Evolutionary conservation across 352 stramenopile species (phyloP), one percentile per base, ranked within the genome.

Genomic region (Globisporangium cederbergense): DNA sequence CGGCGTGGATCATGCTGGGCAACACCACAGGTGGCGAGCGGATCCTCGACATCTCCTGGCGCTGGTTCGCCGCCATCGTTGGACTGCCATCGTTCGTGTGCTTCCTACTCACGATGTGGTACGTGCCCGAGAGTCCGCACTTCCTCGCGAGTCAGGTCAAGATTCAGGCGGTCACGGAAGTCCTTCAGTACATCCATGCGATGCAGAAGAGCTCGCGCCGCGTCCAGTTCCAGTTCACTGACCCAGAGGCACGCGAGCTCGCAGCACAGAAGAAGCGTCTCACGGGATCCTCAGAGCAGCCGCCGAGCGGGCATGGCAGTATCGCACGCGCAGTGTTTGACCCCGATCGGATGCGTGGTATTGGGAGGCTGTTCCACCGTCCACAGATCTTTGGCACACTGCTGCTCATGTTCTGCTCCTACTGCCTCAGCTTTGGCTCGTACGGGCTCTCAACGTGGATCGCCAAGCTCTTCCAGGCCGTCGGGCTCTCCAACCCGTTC

Each of bases 361-460:
- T 88, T 16, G 66, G 59, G 5, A 73, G 78, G 36, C 64, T 91
- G n/a, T 90, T 91, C 57, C 67, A 74, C 32, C 60, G 54, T 10
- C 73, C 75, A 0, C 79, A 88, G 43, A 50, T 74, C 28, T 52
- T 66, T 4, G 68, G 72, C 7, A 93, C 84, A 9, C 53, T 90
- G 40, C 34, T 93, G 43, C 77, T 93, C 36, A 88, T 93, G 78
- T 40, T 86, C 30, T 88, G 76, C 56, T 80, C 78, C 1, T 91
- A 79, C 64, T 90, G 77, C 28, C 72, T 93, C 8, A 91, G 79
- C 42, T 97, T 98, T 79, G 90, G 89, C 36, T 97, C 86, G 13
- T 98, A 98, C 66, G 92, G 92, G 13, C 72, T 98, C 22, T 90
- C 89, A 9, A 97, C 91, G 28, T 98, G 93, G 93, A 98, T 98